Evolutionary conservation across 345 rosid genomes (phyloP).

Genomic region (Eucalyptus curtisii): DNA sequence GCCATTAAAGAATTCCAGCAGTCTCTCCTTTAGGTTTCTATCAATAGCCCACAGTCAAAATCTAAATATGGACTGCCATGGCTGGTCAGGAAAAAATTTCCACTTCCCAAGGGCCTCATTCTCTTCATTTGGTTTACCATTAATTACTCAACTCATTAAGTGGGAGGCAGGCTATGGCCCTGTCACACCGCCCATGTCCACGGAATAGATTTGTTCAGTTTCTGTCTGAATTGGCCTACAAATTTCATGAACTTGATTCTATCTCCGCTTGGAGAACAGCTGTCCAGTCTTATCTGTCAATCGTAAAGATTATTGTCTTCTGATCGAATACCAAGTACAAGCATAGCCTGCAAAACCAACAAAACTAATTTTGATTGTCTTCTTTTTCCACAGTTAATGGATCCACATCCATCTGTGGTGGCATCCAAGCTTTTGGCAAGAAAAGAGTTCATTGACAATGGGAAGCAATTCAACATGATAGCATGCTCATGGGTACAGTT

Average conservation of each 20-base stretch:
- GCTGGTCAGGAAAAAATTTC: not conserved
- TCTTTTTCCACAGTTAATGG: conserved; percentile 29
- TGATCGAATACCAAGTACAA: not conserved
- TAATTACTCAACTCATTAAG: not conserved
- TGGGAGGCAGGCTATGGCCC: not conserved
- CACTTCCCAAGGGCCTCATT: not conserved
- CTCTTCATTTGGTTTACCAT: not conserved
- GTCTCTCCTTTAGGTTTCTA: not conserved
- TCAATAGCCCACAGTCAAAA: not conserved
- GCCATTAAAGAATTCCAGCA: not conserved
- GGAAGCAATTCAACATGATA: conserved; percentile 63
- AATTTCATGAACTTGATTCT: not conserved
- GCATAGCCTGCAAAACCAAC: not conserved
- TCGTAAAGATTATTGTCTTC: not conserved
- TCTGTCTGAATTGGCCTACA: not conserved
- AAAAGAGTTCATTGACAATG: conserved; percentile 39
- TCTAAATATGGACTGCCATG: not conserved
- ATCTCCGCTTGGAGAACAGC: not conserved
- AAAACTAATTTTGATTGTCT: not conserved
- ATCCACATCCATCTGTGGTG: conserved; percentile 67
- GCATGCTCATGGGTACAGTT: conserved; percentile 80
- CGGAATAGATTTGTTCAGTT: not conserved
- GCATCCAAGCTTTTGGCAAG: conserved; percentile 51
- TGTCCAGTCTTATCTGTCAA: not conserved
- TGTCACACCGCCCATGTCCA: not conserved